Base-by-base conservation (phyloP, 2,329 filamentous ascomycete genomes). In the Fusarium coicis region DNA sequence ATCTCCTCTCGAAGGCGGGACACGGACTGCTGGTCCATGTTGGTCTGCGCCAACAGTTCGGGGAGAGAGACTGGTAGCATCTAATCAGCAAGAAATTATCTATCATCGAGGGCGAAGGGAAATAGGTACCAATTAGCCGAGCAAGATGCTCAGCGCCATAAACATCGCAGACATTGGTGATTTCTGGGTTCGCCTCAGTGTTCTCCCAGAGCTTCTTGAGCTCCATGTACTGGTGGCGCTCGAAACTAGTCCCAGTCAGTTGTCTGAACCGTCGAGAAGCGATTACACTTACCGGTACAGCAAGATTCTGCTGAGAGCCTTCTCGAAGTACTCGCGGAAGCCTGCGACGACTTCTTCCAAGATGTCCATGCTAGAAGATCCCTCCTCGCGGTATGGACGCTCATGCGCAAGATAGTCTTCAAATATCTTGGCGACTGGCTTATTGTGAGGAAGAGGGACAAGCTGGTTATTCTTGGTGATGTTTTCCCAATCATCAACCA, bases 401-500 rank as follows among this genome's bases (percentile, higher is more conserved):
- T 94, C 93, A 78, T 91, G 90, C 2, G 87, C 87, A 63, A 92
- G 86, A 81, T 98, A 99, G 73, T 96, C 93, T 54, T 94, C 88
- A 21, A 99, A 85, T 69, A 99, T 94, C 73, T 90, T 85, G 72
- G 89, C 90, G 67, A 96, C 94, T 2, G 96, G 91, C 57, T 92
- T 89, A 34, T 88, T 86, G 52, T 94, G 92, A 1, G 96, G 96
- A 21, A 99, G 86, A 4, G 93, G 92, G 37, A 98, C 94, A 8
- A 98, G 90, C 79, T 96, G 93, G 76, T 94, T 90, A 80, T 97
- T 96, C 84, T 98, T 98, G 63, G 96, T 99, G 70, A 99, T 91
- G 77, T 98, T 97, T 82, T 99, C 96, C 96, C 96, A 99, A 81
- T 99, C 96, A 80, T 99, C 96, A 28, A 99, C 96, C 7, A 99